These are phyloP conservation scores for Ophiostoma pallidulum DNA, from an alignment of 2,329 filamentous ascomycete genomes.

Conservation along the genomic window DNA sequence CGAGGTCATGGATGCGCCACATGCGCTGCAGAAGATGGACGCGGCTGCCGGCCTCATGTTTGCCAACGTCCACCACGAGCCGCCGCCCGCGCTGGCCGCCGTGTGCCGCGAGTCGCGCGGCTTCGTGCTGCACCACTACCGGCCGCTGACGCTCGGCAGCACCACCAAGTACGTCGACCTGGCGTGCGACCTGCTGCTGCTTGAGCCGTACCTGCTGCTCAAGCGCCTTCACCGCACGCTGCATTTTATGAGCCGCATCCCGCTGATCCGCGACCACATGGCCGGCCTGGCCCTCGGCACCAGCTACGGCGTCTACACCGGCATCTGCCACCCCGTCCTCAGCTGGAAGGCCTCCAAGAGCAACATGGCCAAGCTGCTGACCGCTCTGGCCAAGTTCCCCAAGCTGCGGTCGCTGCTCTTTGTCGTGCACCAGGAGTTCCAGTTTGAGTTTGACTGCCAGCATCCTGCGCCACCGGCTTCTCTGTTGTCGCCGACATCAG, in stretches of 20 bases:
- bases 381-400: slow-evolving; percentile 31
- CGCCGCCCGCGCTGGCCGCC: slow-evolving; percentile 33
- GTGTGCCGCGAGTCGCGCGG: slow-evolving; percentile 36
- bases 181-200: slow-evolving; percentile 34
- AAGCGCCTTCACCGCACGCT: slow-evolving; percentile 37
- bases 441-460: slow-evolving; percentile 31
- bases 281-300: slow-evolving; percentile 36
- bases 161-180: slow-evolving; percentile 40
- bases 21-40: slow-evolving; percentile 29
- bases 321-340: slow-evolving; percentile 36
- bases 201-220: slow-evolving; percentile 39
- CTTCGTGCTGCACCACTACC: slow-evolving; percentile 34
- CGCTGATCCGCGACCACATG: slow-evolving; percentile 32
- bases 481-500: not conserved
- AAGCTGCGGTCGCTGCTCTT: slow-evolving; percentile 33
- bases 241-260: slow-evolving; percentile 36
- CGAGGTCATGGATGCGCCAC: slow-evolving; percentile 37
- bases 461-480: not conserved
- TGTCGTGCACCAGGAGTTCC: slow-evolving; percentile 39
- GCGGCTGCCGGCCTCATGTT: slow-evolving; percentile 36
- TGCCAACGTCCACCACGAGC: slow-evolving; percentile 36
- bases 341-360: slow-evolving; percentile 35
- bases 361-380: slow-evolving; percentile 34
- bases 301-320: slow-evolving; percentile 35
- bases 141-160: slow-evolving; percentile 32